These are phyloP conservation scores for Bacidia gigantensis DNA, from an alignment of 495 filamentous ascomycete genomes.

Conservation along the genomic window DNA sequence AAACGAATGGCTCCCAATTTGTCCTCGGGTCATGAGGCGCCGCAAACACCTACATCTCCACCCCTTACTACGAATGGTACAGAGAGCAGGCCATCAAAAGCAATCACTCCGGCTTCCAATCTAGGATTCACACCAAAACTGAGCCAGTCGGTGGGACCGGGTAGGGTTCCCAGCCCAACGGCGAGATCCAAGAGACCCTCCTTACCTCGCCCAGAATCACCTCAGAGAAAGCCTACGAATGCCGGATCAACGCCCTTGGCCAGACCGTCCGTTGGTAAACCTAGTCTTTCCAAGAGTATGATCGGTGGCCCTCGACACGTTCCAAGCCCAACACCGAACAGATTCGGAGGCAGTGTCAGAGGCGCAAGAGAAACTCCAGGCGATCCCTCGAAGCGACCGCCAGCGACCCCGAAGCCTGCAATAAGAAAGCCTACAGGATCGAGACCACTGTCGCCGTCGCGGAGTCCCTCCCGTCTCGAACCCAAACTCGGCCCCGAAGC, in stretches of 20 bases:
- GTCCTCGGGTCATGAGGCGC: constrained; percentile 40
- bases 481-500: constrained; percentile 31
- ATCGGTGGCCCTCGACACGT: constrained; percentile 35
- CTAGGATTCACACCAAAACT: constrained; percentile 45
- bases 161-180: constrained; percentile 53
- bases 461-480: constrained; percentile 18
- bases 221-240: constrained; percentile 42
- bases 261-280: constrained; percentile 40
- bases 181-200: constrained; percentile 66
- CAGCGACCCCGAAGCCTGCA: constrained; percentile 24
- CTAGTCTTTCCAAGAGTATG: constrained; percentile 29
- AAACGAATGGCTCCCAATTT: constrained; percentile 50
- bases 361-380: constrained; percentile 34
- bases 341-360: constrained; percentile 47
- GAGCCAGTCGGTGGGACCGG: constrained; percentile 51
- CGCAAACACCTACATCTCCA: constrained; percentile 55
- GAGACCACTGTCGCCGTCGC: constrained; percentile 22
- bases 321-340: constrained; percentile 52
- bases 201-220: constrained; percentile 74
- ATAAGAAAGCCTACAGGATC: constrained; percentile 31
- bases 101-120: constrained; percentile 30
- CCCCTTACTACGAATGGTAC: constrained; percentile 39
- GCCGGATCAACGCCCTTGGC: constrained; percentile 35
- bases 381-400: constrained; percentile 40
- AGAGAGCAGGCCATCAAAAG: constrained; percentile 27